Evolutionary conservation across 164 flowering plant genomes (phyloP).

Genomic region (Sedum album): DNA sequence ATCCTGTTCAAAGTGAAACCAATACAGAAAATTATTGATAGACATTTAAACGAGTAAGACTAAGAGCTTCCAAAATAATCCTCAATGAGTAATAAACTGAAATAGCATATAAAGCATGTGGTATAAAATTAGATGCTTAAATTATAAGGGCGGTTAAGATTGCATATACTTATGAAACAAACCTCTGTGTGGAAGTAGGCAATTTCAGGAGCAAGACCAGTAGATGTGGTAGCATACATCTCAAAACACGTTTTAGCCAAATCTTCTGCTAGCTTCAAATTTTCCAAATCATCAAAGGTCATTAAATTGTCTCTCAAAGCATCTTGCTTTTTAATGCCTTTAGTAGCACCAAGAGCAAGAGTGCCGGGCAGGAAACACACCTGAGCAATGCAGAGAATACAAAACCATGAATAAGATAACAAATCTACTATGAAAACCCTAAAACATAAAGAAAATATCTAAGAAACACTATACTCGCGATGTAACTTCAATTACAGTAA

Average conservation of each 20-base stretch:
- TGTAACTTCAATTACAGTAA: not conserved
- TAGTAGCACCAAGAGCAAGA: conserved; percentile 97
- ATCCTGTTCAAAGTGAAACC: conserved; percentile 43
- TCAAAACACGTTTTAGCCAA: conserved; percentile 81
- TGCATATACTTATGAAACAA: conserved; percentile 5
- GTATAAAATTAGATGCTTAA: not conserved
- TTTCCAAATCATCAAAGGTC: conserved; percentile 73
- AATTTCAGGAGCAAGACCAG: conserved; percentile 98
- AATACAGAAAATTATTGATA: not conserved
- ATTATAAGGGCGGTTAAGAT: not conserved
- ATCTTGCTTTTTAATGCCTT: conserved; percentile 67
- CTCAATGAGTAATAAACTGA: not conserved
- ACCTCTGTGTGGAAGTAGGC: conserved; percentile 83
- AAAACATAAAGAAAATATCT: not conserved
- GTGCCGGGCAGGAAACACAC: conserved; percentile 96
- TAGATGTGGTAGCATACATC: conserved; percentile 86
- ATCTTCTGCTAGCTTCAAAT: conserved; percentile 92
- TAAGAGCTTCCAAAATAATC: conserved; percentile 1
- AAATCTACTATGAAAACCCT: not conserved
- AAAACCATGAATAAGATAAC: not conserved
- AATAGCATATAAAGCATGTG: not conserved
- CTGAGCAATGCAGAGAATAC: conserved; percentile 27
- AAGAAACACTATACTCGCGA: not conserved
- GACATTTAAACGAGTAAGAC: not conserved
- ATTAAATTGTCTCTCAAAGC: conserved; percentile 71